Evolutionary conservation across 1,284 basidiomycete species (phyloP).

Genomic region (Tausonia pullulans): DNA sequence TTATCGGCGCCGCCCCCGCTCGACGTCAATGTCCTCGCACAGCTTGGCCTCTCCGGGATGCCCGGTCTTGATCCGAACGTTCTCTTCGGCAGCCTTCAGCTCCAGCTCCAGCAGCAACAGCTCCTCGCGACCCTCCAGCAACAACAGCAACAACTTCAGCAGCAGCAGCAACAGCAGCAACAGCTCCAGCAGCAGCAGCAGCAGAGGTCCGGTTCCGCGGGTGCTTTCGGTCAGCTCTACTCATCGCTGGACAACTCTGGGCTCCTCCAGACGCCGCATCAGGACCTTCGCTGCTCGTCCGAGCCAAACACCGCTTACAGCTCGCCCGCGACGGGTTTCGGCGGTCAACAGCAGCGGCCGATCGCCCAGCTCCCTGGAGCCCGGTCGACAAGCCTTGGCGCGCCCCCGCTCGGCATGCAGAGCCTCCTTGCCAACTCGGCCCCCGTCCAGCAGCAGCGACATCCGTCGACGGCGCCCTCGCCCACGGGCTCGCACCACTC

Average conservation of each 20-base stretch:
- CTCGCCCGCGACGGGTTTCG: not conserved
- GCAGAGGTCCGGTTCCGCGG: not conserved
- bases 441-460: not conserved
- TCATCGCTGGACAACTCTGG: not conserved
- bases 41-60: slow-evolving; percentile 35
- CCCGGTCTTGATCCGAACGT: slow-evolving; percentile 28
- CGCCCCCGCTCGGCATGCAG: slow-evolving; percentile 6
- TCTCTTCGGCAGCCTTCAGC: slow-evolving; percentile 2
- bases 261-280: no score
- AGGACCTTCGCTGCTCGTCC: no score
- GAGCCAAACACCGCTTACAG: no score
- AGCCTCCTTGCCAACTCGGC: slow-evolving; percentile 5
- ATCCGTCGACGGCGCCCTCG: not conserved
- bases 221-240: not conserved
- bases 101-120: not conserved
- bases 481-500: not conserved
- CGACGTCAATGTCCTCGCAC: slow-evolving; percentile 34
- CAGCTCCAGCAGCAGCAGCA: slow-evolving; percentile 1
- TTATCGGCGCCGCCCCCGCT: slow-evolving; percentile 29
- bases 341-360: slow-evolving; percentile 6
- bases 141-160: slow-evolving; percentile 11
- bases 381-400: not conserved
- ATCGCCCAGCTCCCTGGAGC: slow-evolving; percentile 12
- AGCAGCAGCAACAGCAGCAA: slow-evolving; percentile 6
- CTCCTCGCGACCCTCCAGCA: not conserved